Evolutionary conservation across 2,329 filamentous ascomycete genomes (phyloP).

Genomic region (Penicillium palitans): DNA sequence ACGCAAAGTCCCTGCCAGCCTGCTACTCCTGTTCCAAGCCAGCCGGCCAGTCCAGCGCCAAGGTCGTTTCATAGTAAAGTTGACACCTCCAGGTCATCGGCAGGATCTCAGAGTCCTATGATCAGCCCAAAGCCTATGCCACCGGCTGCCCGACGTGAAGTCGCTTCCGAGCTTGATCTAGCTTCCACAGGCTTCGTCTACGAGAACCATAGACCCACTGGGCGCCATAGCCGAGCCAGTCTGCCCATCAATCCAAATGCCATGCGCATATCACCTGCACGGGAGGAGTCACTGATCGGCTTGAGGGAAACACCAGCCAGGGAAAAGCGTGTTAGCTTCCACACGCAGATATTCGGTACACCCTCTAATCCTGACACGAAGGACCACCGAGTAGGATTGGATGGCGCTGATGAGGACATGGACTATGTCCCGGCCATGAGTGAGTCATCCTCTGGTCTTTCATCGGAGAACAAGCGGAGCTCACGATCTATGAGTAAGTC

Average conservation of each 20-base stretch:
- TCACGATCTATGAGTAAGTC: slow-evolving; percentile 22
- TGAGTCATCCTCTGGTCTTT: slow-evolving; percentile 1
- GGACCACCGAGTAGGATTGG: background rate
- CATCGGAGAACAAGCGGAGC: slow-evolving; percentile 10
- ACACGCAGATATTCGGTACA: slow-evolving; percentile 10
- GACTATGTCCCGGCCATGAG: background rate
- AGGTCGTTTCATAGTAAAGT: background rate
- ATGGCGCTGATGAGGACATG: slow-evolving; percentile 4
- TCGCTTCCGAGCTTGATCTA: slow-evolving; percentile 6
- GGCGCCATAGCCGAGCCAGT: slow-evolving; percentile 7
- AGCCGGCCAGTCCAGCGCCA: slow-evolving; percentile 13
- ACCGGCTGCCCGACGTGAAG: background rate
- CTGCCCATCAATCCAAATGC: background rate
- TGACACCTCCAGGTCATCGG: background rate
- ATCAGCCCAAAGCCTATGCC: slow-evolving; percentile 1
- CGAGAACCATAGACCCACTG: slow-evolving; percentile 7
- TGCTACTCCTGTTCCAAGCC: slow-evolving; percentile 26
- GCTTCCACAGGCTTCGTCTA: slow-evolving; percentile 10
- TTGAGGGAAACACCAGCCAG: background rate
- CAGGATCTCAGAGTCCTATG: background rate
- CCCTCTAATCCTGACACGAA: slow-evolving; percentile 10
- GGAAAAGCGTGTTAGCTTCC: slow-evolving; percentile 22
- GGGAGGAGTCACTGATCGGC: slow-evolving; percentile 1
- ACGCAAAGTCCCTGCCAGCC: slow-evolving; percentile 24
- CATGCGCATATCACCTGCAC: slow-evolving; percentile 4